Evolutionary conservation across 1,284 basidiomycete genomes (phyloP), one percentile per base, ranked within the genome.

Genomic region (Phellinidium pouzarii): DNA sequence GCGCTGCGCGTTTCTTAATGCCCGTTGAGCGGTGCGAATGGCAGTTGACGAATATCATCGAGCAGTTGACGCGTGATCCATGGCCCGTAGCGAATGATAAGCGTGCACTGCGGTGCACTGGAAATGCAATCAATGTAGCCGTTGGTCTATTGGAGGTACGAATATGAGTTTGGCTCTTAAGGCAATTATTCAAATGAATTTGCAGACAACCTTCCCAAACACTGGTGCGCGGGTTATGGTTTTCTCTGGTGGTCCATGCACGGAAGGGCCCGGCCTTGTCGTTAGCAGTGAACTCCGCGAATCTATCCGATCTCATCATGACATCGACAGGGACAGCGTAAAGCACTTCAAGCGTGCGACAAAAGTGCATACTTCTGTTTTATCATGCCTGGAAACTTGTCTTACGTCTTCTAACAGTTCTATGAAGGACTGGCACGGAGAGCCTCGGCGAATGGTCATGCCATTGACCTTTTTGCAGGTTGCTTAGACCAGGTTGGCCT

Each of bases 31-130:
- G 95, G 66, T 91, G 89, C 75, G 96, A 99, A 71, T 97, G 95
- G 76, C 92, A 96, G 72, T 75, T 99, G 47, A 98, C 96, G 3
- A 87, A 87, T 50, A 94, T 99, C 62, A 75, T 99, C 51, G 95
- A 99, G 67, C 77, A 85, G 19, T 77, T 99, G 48, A 75, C 84
- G 56, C 84, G 93, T 59, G 95, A 99, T 68, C 94, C 96, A 7
- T 99, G 95, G 95, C 93, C 94, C 1, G 94, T 99, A 11, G 91
- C 93, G 11, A 93, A 87, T 63, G 94, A 97, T 69, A 94, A 94
- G 71, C 85, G 95, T 58, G 78, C 94, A n/a, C 75, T 98, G 67
- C 82, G 95, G 49, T 99, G 95, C 74, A 94, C 94, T 3, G 95
- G 96, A 62, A 92, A 94, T 26, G 95, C 95, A 2, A 69, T 99